Evolutionary conservation across 257 asterid species (phyloP).

Genomic region (Solanum sejunctum): DNA sequence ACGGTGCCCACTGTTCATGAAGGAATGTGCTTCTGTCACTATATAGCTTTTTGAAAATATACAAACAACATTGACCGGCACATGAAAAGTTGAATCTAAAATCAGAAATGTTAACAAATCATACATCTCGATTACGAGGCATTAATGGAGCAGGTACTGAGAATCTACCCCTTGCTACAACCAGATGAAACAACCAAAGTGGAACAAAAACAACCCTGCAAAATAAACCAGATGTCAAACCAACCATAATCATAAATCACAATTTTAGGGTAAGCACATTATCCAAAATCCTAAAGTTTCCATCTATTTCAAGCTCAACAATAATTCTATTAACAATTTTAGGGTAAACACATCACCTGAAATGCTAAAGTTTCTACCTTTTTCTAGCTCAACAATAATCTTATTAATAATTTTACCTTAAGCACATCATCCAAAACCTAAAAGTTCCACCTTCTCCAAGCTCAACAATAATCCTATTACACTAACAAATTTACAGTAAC

Average conservation of each 20-base stretch:
- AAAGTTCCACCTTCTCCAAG: not conserved
- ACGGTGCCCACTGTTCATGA: constrained; percentile 85
- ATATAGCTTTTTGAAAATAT: not conserved
- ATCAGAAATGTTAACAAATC: constrained; percentile 8
- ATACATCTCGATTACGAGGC: constrained; percentile 90
- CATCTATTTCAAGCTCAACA: not conserved
- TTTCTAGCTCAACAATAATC: not conserved
- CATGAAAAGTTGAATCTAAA: not conserved
- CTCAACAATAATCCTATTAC: not conserved
- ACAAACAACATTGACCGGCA: not conserved
- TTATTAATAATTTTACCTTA: not conserved
- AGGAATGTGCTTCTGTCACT: constrained; percentile 13
- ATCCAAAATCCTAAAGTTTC: not conserved
- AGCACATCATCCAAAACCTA: not conserved
- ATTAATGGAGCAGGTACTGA: constrained; percentile 95
- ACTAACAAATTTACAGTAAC: not conserved
- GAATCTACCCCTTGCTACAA: constrained; percentile 94
- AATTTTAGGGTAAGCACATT: not conserved
- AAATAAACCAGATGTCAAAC: not conserved
- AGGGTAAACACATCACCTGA: not conserved
- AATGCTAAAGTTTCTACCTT: not conserved
- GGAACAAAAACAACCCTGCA: constrained; percentile 76
- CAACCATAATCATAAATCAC: not conserved
- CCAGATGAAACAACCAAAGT: constrained; percentile 89
- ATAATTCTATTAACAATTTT: not conserved